Conservation (phyloP, 306 rosid species). For the Glycyrrhiza uralensis region DNA sequence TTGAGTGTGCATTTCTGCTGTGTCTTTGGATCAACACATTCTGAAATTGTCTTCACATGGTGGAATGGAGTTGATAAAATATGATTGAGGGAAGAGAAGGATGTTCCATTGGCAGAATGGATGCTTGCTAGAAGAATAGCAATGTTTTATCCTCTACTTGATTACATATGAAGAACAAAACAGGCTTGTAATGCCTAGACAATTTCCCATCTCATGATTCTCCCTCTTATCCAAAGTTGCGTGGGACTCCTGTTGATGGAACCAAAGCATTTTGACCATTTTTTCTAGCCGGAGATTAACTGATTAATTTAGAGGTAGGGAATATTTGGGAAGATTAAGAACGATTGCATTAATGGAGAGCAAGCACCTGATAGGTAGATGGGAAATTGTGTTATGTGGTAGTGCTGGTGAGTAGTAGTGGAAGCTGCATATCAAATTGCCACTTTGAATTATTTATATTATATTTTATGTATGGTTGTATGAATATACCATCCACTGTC, state of each 20-base stretch:
- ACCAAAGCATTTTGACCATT: not conserved
- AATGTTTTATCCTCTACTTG: not conserved
- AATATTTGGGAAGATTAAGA: not conserved
- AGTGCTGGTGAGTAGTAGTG: not conserved
- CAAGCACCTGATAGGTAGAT: not conserved
- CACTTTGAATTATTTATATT: not conserved
- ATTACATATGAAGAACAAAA: not conserved
- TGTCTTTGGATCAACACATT: slow-evolving; percentile 9
- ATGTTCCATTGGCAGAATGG: slow-evolving; percentile 1
- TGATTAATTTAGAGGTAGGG: not conserved
- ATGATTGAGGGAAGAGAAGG: slow-evolving; percentile 12
- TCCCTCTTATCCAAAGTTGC: not conserved
- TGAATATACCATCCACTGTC: not conserved
- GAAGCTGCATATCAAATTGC: not conserved
- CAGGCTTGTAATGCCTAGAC: not conserved
- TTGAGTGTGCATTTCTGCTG: slow-evolving; percentile 12
- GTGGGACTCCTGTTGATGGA: not conserved
- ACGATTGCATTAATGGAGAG: slow-evolving; percentile 6
- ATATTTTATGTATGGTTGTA: not conserved
- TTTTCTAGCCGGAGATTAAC: not conserved
- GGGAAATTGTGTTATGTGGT: not conserved
- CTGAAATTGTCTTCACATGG: not conserved
- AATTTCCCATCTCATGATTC: not conserved
- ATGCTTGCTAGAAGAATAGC: not conserved
- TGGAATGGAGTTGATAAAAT: slow-evolving; percentile 20